phyloP scores from a whole-genome alignment of 208 protist species.

The Trypanosoma theileri region DNA sequence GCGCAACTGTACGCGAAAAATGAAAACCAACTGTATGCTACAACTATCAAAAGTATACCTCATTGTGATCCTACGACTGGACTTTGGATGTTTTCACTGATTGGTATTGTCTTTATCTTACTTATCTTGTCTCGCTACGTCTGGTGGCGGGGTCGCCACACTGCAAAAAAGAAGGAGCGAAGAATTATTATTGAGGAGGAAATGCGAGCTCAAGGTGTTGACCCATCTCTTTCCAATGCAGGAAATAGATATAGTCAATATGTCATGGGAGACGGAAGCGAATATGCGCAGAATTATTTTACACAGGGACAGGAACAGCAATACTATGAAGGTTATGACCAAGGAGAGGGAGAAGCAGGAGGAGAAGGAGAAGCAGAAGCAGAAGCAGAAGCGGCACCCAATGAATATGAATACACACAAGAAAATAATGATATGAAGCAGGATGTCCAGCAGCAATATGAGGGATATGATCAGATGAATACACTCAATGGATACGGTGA shows the following conservation, averaged over 20 bases:
- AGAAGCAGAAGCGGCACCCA: neutral
- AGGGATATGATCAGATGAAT: neutral
- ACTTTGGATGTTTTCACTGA: conserved; percentile 67
- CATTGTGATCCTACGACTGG: conserved; percentile 37
- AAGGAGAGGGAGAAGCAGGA: neutral
- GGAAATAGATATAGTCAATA: conserved; percentile 13
- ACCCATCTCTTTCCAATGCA: neutral
- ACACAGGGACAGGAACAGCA: neutral
- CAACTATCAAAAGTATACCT: conserved; percentile 15
- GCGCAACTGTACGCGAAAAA: conserved; percentile 45
- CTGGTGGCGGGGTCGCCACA: conserved; percentile 49
- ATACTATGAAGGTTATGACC: conserved; percentile 1
- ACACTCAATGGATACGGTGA: neutral
- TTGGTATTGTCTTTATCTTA: conserved; percentile 42
- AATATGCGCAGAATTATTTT: neutral
- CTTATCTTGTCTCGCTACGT: conserved; percentile 56
- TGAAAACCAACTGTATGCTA: conserved; percentile 39
- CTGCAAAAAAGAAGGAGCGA: conserved; percentile 54
- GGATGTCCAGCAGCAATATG: neutral
- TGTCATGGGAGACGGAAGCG: conserved; percentile 2
- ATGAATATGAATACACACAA: neutral
- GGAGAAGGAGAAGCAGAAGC: neutral
- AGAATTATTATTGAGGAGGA: conserved; percentile 61
- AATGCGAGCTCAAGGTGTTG: conserved; percentile 30
- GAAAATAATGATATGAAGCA: neutral